phyloP scores from a whole-genome alignment of 495 filamentous ascomycete species.

The Xylaria palmicola region DNA sequence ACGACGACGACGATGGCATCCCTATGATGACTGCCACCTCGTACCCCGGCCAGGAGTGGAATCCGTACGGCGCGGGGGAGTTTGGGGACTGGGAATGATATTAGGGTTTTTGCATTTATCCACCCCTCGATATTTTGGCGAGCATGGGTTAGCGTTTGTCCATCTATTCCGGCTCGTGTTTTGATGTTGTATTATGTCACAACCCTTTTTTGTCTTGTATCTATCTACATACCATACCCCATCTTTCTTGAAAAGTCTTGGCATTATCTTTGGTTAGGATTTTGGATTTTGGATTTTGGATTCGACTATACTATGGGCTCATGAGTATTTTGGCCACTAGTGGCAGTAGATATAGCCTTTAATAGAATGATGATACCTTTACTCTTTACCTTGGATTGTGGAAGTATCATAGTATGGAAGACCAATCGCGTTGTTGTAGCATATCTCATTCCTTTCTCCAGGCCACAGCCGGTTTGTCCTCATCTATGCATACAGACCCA shows the following conservation, averaged over 20 bases:
- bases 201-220: neutral
- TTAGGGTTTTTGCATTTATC: neutral
- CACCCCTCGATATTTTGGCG: too few relatives aligned
- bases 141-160: too few relatives aligned
- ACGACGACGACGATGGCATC: slow-evolving; percentile 49
- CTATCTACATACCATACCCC: neutral
- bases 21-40: slow-evolving; percentile 74
- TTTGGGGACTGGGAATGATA: slow-evolving; percentile 28
- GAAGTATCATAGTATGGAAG: neutral
- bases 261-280: neutral
- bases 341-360: neutral
- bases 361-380: neutral
- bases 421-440: neutral
- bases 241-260: neutral
- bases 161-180: too few relatives aligned
- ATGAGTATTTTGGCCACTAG: too few relatives aligned
- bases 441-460: too few relatives aligned
- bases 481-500: too few relatives aligned
- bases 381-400: too few relatives aligned
- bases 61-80: slow-evolving; percentile 51
- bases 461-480: too few relatives aligned
- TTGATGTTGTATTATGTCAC: too few relatives aligned
- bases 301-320: too few relatives aligned
- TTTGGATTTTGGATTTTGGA: too few relatives aligned
- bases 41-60: slow-evolving; percentile 84